Evolutionary conservation across 2,329 filamentous ascomycete species (phyloP).

Genomic region (Talaromyces sp.): DNA sequence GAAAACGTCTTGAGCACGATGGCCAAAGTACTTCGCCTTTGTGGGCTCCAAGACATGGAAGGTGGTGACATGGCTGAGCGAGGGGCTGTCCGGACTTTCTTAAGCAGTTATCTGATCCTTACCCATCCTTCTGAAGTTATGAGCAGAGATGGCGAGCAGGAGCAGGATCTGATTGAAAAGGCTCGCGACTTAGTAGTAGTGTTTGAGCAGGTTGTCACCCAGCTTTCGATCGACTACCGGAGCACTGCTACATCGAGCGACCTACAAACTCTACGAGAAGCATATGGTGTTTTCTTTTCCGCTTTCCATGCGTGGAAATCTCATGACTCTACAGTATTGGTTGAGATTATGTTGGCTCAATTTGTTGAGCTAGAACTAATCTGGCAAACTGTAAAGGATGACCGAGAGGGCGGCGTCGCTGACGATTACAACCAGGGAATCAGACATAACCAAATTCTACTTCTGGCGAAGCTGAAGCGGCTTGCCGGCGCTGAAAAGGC

Average conservation of each 20-base stretch:
- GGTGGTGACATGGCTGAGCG: constrained; percentile 44
- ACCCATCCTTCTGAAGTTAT: constrained; percentile 59
- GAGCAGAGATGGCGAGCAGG: constrained; percentile 58
- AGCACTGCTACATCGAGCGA: constrained; percentile 41
- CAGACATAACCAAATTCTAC: constrained; percentile 59
- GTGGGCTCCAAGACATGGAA: constrained; percentile 51
- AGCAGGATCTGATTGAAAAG: constrained; percentile 58
- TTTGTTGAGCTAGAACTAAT: constrained; percentile 64
- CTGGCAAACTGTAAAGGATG: constrained; percentile 63
- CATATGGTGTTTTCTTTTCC: constrained; percentile 56
- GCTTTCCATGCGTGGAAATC: constrained; percentile 64
- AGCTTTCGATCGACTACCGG: constrained; percentile 43
- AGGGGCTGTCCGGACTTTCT: constrained; percentile 56
- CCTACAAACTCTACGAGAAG: constrained; percentile 49
- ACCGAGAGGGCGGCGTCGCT: constrained; percentile 57
- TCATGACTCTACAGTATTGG: constrained; percentile 57
- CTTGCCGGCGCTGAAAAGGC: constrained; percentile 59
- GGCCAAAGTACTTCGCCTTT: constrained; percentile 52
- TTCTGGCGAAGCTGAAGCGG: constrained; percentile 59
- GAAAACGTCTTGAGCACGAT: constrained; percentile 51
- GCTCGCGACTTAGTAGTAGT: constrained; percentile 54
- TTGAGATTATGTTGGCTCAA: constrained; percentile 63
- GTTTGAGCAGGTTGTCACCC: constrained; percentile 51
- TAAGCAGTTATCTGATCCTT: constrained; percentile 60
- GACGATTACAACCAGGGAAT: constrained; percentile 63